These are phyloP conservation scores for Neurospora sp. DNA, from an alignment of 495 filamentous ascomycete species.

Conservation along the genomic window DNA sequence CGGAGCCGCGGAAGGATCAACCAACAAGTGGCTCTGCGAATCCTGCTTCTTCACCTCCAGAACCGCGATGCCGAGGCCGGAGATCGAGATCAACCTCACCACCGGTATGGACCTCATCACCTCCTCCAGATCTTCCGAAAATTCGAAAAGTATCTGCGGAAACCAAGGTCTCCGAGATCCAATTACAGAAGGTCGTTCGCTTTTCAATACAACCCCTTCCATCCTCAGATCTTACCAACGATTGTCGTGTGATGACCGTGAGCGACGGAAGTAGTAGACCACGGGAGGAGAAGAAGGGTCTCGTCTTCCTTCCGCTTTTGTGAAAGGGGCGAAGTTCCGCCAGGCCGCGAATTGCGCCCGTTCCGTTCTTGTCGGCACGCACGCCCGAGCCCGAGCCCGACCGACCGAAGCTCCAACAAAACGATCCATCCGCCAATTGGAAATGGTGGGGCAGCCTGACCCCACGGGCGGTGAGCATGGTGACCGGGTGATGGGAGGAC, in stretches of 20 bases:
- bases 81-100: not conserved
- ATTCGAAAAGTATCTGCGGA: not conserved
- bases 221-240: not conserved
- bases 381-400: too few relatives aligned
- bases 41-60: not conserved
- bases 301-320: too few relatives aligned
- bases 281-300: not conserved
- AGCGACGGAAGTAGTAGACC: not conserved
- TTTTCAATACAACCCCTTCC: too few relatives aligned
- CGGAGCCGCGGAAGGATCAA: not conserved
- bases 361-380: too few relatives aligned
- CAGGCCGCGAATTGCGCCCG: too few relatives aligned
- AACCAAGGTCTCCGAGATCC: not conserved
- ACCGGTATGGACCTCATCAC: not conserved
- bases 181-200: not conserved
- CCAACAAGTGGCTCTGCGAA: not conserved
- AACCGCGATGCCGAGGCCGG: not conserved
- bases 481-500: too few relatives aligned
- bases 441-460: too few relatives aligned
- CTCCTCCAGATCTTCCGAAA: not conserved
- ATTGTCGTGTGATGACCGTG: not conserved
- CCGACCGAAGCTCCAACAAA: too few relatives aligned
- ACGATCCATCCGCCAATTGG: too few relatives aligned
- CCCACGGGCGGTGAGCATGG: too few relatives aligned
- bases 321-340: too few relatives aligned